Percentiles rank a stretch among this genome's conserved stretches.
phyloP scores from a whole-genome alignment of 257 asterid species.

The Leonotis leonurus region DNA sequence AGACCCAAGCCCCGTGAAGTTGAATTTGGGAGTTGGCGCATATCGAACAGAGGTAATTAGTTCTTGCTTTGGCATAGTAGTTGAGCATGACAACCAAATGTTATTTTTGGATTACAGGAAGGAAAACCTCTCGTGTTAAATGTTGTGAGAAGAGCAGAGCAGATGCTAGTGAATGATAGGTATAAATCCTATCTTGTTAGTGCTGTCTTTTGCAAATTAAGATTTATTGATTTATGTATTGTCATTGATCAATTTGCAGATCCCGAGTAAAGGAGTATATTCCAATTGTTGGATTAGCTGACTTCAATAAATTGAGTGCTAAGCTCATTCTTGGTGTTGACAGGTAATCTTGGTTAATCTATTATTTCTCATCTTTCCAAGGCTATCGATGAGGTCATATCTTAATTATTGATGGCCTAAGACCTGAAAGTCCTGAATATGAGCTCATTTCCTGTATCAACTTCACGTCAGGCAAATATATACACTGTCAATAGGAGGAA shows the following conservation, averaged over 20 bases:
- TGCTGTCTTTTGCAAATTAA: background rate
- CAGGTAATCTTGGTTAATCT: no score
- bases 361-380: no score
- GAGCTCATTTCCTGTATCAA: background rate
- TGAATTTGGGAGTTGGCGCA: constrained; percentile 99
- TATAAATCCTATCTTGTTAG: constrained; percentile 15
- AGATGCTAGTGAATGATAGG: constrained; percentile 71
- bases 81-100: background rate
- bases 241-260: constrained; percentile 39
- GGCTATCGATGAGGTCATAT: no score
- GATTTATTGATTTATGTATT: constrained; percentile 8
- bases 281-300: constrained; percentile 82
- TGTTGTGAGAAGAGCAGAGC: constrained; percentile 91
- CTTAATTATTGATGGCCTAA: background rate
- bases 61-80: constrained; percentile 4
- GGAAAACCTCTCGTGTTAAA: constrained; percentile 94
- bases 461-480: background rate
- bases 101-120: constrained; percentile 46
- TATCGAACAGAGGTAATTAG: constrained; percentile 77
- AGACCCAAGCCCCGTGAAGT: constrained; percentile 76
- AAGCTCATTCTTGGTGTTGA: constrained; percentile 88
- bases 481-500: background rate
- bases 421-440: constrained; percentile 6
- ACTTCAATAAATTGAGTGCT: constrained; percentile 86
- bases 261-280: constrained; percentile 89